phyloP scores from a whole-genome alignment of 768 basidiomycete genomes.

The Lenzites betulinus region DNA sequence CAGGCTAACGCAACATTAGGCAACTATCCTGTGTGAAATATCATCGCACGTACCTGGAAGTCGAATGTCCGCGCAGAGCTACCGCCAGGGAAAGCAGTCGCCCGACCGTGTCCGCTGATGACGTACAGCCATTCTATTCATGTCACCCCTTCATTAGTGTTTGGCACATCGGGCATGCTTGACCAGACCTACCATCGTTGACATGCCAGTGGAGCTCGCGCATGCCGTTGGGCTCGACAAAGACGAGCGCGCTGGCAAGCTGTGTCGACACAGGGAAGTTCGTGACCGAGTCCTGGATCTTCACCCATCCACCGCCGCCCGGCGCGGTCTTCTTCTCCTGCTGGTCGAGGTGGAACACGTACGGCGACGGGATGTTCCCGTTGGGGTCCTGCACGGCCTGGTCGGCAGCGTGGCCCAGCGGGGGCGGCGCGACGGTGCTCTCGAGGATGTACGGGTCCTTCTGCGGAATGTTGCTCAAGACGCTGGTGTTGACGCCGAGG shows the following conservation, averaged over 20 bases:
- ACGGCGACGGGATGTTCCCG: slow-evolving; percentile 23
- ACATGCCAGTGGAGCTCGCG: slow-evolving; percentile 31
- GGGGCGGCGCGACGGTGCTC: slow-evolving; percentile 23
- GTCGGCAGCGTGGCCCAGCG: slow-evolving; percentile 20
- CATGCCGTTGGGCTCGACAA: slow-evolving; percentile 30
- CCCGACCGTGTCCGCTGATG: slow-evolving; percentile 27
- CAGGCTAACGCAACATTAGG: slow-evolving; percentile 13
- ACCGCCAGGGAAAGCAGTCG: slow-evolving; percentile 29
- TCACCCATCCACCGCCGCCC: slow-evolving; percentile 31
- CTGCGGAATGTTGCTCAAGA: slow-evolving; percentile 25
- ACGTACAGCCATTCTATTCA: slow-evolving; percentile 29
- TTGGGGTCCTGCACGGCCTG: slow-evolving; percentile 24
- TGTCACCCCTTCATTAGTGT: not conserved
- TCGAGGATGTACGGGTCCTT: slow-evolving; percentile 30
- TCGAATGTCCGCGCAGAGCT: slow-evolving; percentile 28
- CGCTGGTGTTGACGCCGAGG: slow-evolving; percentile 26
- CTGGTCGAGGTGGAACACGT: slow-evolving; percentile 26
- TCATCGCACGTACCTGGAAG: slow-evolving; percentile 23
- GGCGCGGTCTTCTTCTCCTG: slow-evolving; percentile 26
- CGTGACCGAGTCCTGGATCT: slow-evolving; percentile 30
- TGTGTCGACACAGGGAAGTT: slow-evolving; percentile 28
- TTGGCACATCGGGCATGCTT: too few species aligned
- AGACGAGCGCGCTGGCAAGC: slow-evolving; percentile 28
- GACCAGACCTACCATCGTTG: slow-evolving; percentile 23
- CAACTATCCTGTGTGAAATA: too few species aligned